phyloP scores from a whole-genome alignment of 139 green algal genomes.

The Desmodesmus armatus region DNA sequence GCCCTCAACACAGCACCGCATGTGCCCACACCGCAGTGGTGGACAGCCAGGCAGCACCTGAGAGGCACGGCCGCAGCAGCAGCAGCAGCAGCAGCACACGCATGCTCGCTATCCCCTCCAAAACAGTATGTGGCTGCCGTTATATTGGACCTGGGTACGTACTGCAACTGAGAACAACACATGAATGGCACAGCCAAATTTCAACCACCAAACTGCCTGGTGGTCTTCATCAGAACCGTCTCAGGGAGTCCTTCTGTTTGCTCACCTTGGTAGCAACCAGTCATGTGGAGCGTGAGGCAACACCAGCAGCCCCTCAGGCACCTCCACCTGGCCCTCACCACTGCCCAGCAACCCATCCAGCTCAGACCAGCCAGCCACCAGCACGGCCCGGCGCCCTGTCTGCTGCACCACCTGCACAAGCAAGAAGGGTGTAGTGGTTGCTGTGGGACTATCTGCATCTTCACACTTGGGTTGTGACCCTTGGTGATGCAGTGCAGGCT shows the following conservation, averaged over 20 bases:
- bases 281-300: slow-evolving; percentile 34
- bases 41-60: slow-evolving; percentile 20
- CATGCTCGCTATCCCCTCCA: too few species aligned
- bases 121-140: too few species aligned
- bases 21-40: slow-evolving; percentile 32
- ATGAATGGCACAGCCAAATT: too few species aligned
- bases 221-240: neutral
- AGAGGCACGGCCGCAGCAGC: neutral
- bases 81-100: neutral
- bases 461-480: too few species aligned
- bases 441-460: too few species aligned
- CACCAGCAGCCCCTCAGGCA: slow-evolving; percentile 32
- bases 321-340: neutral
- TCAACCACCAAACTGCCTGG: too few species aligned
- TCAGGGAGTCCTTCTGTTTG: neutral
- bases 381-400: slow-evolving; percentile 24
- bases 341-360: neutral
- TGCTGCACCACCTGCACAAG: slow-evolving; percentile 2
- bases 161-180: too few species aligned
- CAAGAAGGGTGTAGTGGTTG: too few species aligned
- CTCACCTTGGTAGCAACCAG: slow-evolving; percentile 42
- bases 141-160: too few species aligned
- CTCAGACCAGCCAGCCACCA: slow-evolving; percentile 43
- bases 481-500: too few species aligned
- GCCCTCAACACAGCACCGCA: slow-evolving; percentile 18